Base-by-base conservation (phyloP, 2,329 filamentous ascomycete species). In the Xylariomycetidae sp. region DNA sequence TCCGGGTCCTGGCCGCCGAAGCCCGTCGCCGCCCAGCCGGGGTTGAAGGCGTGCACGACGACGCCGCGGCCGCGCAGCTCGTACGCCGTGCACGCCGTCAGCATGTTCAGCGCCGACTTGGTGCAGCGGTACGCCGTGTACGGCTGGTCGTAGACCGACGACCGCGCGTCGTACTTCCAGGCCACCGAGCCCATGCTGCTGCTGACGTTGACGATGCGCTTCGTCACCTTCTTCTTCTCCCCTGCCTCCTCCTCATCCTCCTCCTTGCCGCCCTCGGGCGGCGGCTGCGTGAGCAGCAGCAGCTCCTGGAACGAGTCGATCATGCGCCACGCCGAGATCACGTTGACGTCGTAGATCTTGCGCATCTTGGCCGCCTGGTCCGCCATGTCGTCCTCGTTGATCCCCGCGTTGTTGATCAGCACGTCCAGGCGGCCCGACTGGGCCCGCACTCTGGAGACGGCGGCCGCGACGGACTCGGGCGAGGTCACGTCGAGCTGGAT, bases 371-470 rank as follows among this genome's bases (percentile, higher is more conserved):
- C 23, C 3, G 38, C 32, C 16, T 34, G 34, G 35, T 48, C 41
- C 20, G 28, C 6, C 6, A 34, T 28, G n/a, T 15, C 20, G 16
- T 16, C 15, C n/a, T n/a, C n/a, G 15, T 36, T 42, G 20, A 40
- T 35, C 12, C 40, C 44, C 16, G 41, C 45, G 27, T 49, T 49
- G 35, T 48, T 47, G 30, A 49, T 33, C 9, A 49, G 41, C 19
- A 45, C 34, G 25, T 49, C 46, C 10, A 49, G 23, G 3, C 45
- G 39, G 10, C 45, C 46, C 3, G 19, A 27, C 8, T 41, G 27
- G 7, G 36, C 27, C 25, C 42, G 23, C 14, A 46, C 40, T 4
- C 27, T 15, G 2, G 34, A 30, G 6, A 34, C 45, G 14, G 45
- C 46, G 16, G 12, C 16, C 25, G 25, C 22, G 20, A 49, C 34